Percentiles rank a stretch among this genome's conserved stretches.
phyloP scores from a whole-genome alignment of 1,139 yeast species.

The Saccharomyces hybrid region DNA sequence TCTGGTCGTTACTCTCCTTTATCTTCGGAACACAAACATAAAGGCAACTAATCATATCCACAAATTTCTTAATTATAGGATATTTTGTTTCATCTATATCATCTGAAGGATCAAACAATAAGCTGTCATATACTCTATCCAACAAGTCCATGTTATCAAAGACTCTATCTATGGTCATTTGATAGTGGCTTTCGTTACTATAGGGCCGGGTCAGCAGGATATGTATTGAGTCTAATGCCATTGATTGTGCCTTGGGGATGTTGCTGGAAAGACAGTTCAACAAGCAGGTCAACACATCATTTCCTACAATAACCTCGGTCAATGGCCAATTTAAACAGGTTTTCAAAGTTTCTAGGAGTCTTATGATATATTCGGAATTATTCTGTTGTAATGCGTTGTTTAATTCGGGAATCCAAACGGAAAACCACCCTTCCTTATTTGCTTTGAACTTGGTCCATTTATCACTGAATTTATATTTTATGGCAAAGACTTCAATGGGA shows the following conservation, averaged over 20 bases:
- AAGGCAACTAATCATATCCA: conserved; percentile 86
- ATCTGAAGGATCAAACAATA: conserved; percentile 55
- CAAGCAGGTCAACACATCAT: conserved; percentile 60
- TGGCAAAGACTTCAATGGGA: conserved; percentile 55
- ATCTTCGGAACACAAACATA: conserved; percentile 46
- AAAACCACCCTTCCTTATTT: conserved; percentile 79
- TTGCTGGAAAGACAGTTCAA: conserved; percentile 55
- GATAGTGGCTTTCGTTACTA: conserved; percentile 61
- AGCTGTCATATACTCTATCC: conserved; percentile 53
- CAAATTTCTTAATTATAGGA: conserved; percentile 77
- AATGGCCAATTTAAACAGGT: conserved; percentile 90
- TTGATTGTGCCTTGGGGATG: conserved; percentile 60
- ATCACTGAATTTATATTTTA: conserved; percentile 66
- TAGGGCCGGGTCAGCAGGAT: conserved; percentile 81
- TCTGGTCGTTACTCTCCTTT: conserved; percentile 27
- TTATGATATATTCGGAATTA: conserved; percentile 48
- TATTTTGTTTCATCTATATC: conserved; percentile 74
- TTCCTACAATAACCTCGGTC: conserved; percentile 61
- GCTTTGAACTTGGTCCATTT: conserved; percentile 54
- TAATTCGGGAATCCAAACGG: conserved; percentile 64
- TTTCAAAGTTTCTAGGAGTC: conserved; percentile 73
- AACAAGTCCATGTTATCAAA: conserved; percentile 70
- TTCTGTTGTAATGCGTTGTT: conserved; percentile 42
- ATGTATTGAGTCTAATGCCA: conserved; percentile 88
- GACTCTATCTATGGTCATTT: conserved; percentile 70